Percentiles rank a stretch among this genome's conserved stretches.
Conservation (phyloP, 2,329 filamentous ascomycete species). For the Alternaria gaisen region DNA sequence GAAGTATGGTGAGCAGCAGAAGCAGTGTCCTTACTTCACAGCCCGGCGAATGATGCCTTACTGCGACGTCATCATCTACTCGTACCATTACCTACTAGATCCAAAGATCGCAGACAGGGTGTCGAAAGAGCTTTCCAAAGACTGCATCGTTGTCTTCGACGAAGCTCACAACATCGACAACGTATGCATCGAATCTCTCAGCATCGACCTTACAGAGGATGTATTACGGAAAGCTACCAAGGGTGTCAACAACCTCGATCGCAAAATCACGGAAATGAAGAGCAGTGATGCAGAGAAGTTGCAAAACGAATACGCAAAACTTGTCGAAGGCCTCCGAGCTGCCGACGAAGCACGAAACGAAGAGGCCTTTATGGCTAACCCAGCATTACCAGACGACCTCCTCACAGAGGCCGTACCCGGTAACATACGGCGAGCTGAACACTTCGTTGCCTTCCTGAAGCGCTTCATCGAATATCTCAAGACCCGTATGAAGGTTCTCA, state of each 20-base stretch:
- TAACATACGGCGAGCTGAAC: slow-evolving; percentile 93
- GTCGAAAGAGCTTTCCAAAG: slow-evolving; percentile 94
- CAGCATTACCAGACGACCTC: slow-evolving; percentile 89
- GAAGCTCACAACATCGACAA: slow-evolving; percentile 99
- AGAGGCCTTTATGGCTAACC: slow-evolving; percentile 97
- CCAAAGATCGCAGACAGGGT: slow-evolving; percentile 97
- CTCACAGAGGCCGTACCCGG: slow-evolving; percentile 95
- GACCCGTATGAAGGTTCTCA: slow-evolving; percentile 97
- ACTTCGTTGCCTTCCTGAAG: slow-evolving; percentile 94
- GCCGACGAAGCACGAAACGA: slow-evolving; percentile 90
- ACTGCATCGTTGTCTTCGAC: slow-evolving; percentile 98
- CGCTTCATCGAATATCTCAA: slow-evolving; percentile 98
- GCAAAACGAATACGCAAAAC: slow-evolving; percentile 92
- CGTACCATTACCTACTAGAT: slow-evolving; percentile 96
- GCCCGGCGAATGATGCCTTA: slow-evolving; percentile 98
- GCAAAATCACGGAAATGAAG: slow-evolving; percentile 92
- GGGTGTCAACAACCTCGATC: slow-evolving; percentile 89
- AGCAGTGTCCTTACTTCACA: slow-evolving; percentile 98
- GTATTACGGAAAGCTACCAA: slow-evolving; percentile 89
- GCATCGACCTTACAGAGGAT: slow-evolving; percentile 96
- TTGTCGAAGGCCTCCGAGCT: slow-evolving; percentile 89
- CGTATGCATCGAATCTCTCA: slow-evolving; percentile 96
- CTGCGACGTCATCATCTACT: slow-evolving; percentile 99
- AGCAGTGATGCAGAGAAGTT: slow-evolving; percentile 94
- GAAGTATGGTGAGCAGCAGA: slow-evolving; percentile 90